Evolutionary conservation across 192 early-diverging fungal species (phyloP).

Genomic region (Coemansia sp.): DNA sequence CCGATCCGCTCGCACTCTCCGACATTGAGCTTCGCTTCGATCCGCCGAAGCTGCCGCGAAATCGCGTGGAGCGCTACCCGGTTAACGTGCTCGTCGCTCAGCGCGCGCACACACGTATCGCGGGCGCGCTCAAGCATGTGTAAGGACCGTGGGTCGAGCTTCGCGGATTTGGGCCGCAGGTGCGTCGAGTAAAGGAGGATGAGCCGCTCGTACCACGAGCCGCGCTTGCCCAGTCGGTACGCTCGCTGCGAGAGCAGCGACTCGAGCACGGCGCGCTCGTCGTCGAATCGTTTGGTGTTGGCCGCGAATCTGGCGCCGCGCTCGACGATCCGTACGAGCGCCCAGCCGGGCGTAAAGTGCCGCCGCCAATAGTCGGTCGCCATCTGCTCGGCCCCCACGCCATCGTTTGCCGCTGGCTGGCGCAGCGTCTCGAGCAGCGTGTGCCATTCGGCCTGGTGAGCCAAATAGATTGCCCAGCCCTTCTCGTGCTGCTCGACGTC

Average conservation of each 20-base stretch:
- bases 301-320: conserved; percentile 55
- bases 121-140: conserved; percentile 15
- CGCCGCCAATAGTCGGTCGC: conserved; percentile 43
- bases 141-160: conserved; percentile 24
- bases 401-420: neutral
- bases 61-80: conserved; percentile 38
- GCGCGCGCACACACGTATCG: conserved; percentile 54
- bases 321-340: conserved; percentile 59
- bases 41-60: conserved; percentile 31
- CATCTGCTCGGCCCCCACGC: conserved; percentile 4
- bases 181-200: conserved; percentile 60
- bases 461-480: conserved; percentile 36
- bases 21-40: conserved; percentile 36
- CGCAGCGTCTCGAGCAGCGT: conserved; percentile 9
- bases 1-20: neutral
- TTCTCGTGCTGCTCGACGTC: conserved; percentile 25
- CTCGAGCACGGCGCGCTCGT: conserved; percentile 56
- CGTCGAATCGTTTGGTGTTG: conserved; percentile 54
- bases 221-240: conserved; percentile 57
- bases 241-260: conserved; percentile 58
- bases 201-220: conserved; percentile 67
- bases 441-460: conserved; percentile 18
- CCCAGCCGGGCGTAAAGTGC: conserved; percentile 56
- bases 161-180: conserved; percentile 44
- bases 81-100: conserved; percentile 60